These are phyloP conservation scores for Babesia microti DNA, from an alignment of 169 alveolate genomes.

Conservation along the genomic window DNA sequence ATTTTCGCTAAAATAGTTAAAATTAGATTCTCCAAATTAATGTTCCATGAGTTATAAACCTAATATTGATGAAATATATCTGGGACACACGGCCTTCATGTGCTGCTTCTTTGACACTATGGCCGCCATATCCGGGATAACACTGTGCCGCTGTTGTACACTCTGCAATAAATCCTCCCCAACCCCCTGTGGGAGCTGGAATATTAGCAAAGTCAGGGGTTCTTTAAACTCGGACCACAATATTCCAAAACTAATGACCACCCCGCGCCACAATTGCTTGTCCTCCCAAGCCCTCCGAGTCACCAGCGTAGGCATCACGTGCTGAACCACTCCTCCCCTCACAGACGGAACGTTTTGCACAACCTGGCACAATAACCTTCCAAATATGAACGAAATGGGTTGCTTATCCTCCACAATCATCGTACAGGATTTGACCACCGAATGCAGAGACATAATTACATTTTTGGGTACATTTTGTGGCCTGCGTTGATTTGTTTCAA, in stretches of 20 bases:
- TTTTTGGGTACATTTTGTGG: no score
- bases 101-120: no score
- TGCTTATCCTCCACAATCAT: slow-evolving; percentile 32
- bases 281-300: slow-evolving; percentile 25
- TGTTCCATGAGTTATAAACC: no score
- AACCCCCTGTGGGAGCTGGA: slow-evolving; percentile 24
- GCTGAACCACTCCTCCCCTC: slow-evolving; percentile 28
- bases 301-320: slow-evolving; percentile 28
- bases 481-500: no score
- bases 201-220: slow-evolving; percentile 12
- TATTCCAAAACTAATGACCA: slow-evolving; percentile 23
- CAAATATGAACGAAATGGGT: slow-evolving; percentile 33
- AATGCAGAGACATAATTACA: no score
- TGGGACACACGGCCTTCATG: no score
- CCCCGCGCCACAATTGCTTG: slow-evolving; percentile 37
- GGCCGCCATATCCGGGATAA: slow-evolving; percentile 15
- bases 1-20: no score
- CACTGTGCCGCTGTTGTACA: slow-evolving; percentile 33
- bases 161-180: slow-evolving; percentile 31
- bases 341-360: slow-evolving; percentile 37
- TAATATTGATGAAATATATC: no score
- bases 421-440: slow-evolving; percentile 36
- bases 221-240: slow-evolving; percentile 44
- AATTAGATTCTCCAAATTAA: no score
- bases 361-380: slow-evolving; percentile 36